Evolutionary conservation across 208 protist species (phyloP), one percentile per base, ranked within the genome.

Genomic region (Herpetomonas samuelpessoai): DNA sequence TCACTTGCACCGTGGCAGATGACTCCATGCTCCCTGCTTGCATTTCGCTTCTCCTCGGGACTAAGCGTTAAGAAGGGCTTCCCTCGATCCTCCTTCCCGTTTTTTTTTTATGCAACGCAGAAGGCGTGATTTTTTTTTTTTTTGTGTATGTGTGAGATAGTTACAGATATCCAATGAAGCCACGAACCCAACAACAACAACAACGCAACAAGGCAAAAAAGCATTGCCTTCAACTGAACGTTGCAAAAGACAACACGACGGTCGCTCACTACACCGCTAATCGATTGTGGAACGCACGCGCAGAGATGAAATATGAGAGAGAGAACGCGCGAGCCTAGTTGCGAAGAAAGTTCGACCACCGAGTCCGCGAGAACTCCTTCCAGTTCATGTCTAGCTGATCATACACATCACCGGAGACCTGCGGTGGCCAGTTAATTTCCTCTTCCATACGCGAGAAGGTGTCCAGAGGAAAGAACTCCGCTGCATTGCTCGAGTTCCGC

Each of bases 321-420:
- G 21, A 24, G 46, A 28, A 12, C 29, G 6, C 2, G 26, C 12
- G 3, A 2, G 19, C 2, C 46, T 78, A 93, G 39, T 79, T 92
- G 25, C 89, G 75, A 44, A 96, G 71, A 51, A 79, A 96, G 57
- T 86, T 93, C 0, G 89, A 93, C 89, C 89, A 96, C 21, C 89
- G 75, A 19, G 89, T 96, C 9, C 89, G 86, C 3, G 89, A 91
- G 65, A 96, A 96, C 70, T 96, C 89, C 70, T 96, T 96, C 89
- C 89, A 96, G 67, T 93, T 92, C 86, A 92, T 92, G 25, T 96
- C 89, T 16, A 96, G 66, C 62, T 96, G 89, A 52, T 93, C 82
- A 51, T 92, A 93, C 45, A 93, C 83, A 56, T 96, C 89, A 25
- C 78, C 73, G 19, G 77, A 84, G 14, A 82, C 81, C 80, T 96